Base-by-base conservation (phyloP, 208 protist genomes). In the Leishmania tarentolae region DNA sequence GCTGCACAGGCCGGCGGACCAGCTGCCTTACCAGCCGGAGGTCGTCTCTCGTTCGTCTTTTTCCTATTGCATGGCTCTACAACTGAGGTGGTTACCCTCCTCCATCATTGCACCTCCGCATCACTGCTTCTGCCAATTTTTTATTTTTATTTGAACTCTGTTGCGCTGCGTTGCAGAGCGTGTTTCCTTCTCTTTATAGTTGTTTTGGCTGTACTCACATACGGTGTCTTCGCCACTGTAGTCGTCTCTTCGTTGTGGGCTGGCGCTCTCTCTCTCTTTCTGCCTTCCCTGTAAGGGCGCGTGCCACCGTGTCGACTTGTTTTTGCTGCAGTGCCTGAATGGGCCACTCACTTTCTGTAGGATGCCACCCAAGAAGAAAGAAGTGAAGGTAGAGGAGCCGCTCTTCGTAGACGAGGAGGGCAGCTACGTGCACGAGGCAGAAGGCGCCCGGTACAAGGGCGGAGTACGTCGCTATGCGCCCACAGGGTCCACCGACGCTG, bases 301-400 rank as follows among this genome's bases (percentile, higher is more conserved):
- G 35, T 15, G 31, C 31, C 40, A 17, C 44, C 46, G 24, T 47
- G 28, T 13, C n/a, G 15, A 53, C 65, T 15, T 77, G 74, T 66
- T 17, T 6, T n/a, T 35, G 28, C 28, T 35, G 21, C n/a, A 35
- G 4, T 57, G 28, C 9, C 44, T 21, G 42, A 7, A 28, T 42
- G 44, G 1, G 7, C 37, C 28, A 4, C 61, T 46, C n/a, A 2
- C 70, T 35, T 7, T 8, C 46, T 47, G 9, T 57, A 42, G 15
- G 1, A 97, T 97, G 93, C 93, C 93, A 3, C 80, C 90, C 42
- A 92, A 94, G 78, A 94, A 90, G 83, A 97, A 95, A 83, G 88
- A 90, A 24, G 79, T 87, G 15, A 97, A 95, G 86, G 78, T 81
- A 42, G 93, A 97, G 66, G 93, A 95, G 84, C 92, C 88, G 24